Percentiles rank a stretch among this genome's conserved stretches.
Conservation (phyloP, 208 protist species). For the Crithidia acanthocephali region DNA sequence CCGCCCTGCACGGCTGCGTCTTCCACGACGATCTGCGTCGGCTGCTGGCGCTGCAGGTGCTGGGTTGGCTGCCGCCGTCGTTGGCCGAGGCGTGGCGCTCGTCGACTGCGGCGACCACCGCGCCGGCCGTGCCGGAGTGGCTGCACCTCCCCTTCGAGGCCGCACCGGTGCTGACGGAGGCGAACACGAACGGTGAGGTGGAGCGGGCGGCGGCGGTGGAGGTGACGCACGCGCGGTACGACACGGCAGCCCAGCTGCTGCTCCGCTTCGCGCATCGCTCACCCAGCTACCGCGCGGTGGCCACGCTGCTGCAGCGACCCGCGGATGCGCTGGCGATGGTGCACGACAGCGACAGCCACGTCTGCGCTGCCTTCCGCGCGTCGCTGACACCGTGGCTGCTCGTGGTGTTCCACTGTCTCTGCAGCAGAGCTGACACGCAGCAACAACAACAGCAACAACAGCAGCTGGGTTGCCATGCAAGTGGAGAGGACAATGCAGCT, state of each 20-base stretch:
- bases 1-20: conserved; percentile 16
- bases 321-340: conserved; percentile 36
- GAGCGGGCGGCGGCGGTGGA: conserved; percentile 78
- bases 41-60: conserved; percentile 67
- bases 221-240: conserved; percentile 55
- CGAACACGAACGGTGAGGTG: conserved; percentile 29
- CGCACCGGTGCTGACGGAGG: conserved; percentile 18
- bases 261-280: conserved; percentile 41
- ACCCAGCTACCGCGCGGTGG: conserved; percentile 49
- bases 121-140: conserved; percentile 11
- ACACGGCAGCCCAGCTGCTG: conserved; percentile 48
- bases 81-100: conserved; percentile 3
- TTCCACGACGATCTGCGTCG: conserved; percentile 44
- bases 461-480: too few relatives aligned
- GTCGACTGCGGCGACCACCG: background rate
- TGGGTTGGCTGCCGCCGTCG: conserved; percentile 68
- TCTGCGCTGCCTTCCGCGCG: conserved; percentile 56
- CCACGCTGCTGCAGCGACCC: conserved; percentile 44
- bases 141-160: conserved; percentile 17
- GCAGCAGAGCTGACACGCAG: conserved; percentile 8
- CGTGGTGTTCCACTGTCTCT: conserved; percentile 58
- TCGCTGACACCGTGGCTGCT: conserved; percentile 79
- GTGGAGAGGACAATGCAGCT: background rate
- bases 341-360: conserved; percentile 38
- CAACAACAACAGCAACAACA: background rate